Base-by-base conservation (phyloP, 2,329 filamentous ascomycete species). In the Dothideomycetidae sp. region DNA sequence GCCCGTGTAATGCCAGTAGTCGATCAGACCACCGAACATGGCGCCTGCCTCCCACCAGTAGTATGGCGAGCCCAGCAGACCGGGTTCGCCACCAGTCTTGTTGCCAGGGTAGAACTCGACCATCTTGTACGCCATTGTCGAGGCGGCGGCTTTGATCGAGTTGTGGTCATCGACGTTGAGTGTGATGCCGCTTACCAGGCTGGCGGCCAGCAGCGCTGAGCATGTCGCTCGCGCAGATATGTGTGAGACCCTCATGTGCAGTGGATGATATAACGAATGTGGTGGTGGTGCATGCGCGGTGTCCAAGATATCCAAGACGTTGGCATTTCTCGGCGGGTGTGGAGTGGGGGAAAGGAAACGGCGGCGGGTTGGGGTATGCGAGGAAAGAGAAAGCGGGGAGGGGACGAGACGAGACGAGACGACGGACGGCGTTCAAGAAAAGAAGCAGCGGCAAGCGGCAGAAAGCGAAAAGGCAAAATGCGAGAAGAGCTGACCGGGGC, bases 21-120 rank as follows among this genome's bases (percentile, higher is more conserved):
- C 75, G 31, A 82, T 63, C 47, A 79, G 61, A 1, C 73, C 70
- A 44, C 75, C 73, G 65, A 78, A 79, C 58, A 83, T 55, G 29
- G 52, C 54, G n/a, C 55, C 55, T 9, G 73, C 73, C 52, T 82
- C 73, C 78, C 78, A 83, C 78, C 78, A 83, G 63, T 81, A 81
- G 53, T 77, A 78, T 45, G 77, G 77, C 14, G 51, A 48, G 3
- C 60, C 59, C 26, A 62, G 56, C 28, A 58, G 59, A 13, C 62
- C 64, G 9, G 58, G 42, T 2, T 47, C 45, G n/a, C 45, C 47
- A 5, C 48, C 35, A 13, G 49, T 48, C 13, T 44, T 39, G 35
- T 57, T 58, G 45, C 53, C 55, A 10, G 49, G 42, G 37, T 59
- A 59, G 37, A 42, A 55, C 5, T 48, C 49, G 40, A 59, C 51